A percentile compares a stretch with the other conserved stretches of the same genome.
Conservation (phyloP, 2,329 filamentous ascomycete species). For the Grosmannia clavigera region DNA sequence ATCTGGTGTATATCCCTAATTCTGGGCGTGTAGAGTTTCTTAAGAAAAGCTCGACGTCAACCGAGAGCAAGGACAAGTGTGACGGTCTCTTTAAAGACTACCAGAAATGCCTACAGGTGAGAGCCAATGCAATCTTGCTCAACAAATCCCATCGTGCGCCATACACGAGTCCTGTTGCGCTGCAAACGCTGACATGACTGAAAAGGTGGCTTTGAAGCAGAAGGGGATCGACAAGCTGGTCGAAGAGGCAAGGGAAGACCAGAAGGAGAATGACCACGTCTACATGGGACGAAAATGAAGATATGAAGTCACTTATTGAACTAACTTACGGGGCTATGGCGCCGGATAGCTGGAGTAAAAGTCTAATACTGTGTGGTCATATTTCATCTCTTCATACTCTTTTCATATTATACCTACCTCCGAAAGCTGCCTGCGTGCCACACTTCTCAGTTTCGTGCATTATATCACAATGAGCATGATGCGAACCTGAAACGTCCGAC, state of each 20-base stretch:
- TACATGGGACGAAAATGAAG: conserved; percentile 29
- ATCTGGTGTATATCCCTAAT: conserved; percentile 8
- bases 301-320: background rate
- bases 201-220: conserved; percentile 70
- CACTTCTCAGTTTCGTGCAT: background rate
- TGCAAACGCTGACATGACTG: background rate
- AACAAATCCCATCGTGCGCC: background rate
- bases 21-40: conserved; percentile 65
- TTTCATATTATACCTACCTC: background rate
- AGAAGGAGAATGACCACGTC: conserved; percentile 71
- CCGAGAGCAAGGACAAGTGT: conserved; percentile 60
- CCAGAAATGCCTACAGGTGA: conserved; percentile 70
- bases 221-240: conserved; percentile 88
- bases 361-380: background rate
- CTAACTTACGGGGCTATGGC: background rate
- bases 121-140: conserved; percentile 15
- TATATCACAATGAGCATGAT: background rate
- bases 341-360: background rate
- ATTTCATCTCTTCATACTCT: background rate
- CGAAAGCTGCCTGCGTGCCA: background rate
- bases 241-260: conserved; percentile 79
- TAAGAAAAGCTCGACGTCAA: conserved; percentile 64
- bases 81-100: conserved; percentile 78
- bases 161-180: background rate
- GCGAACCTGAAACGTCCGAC: background rate